These are phyloP conservation scores for Microbotryomycetes sp. DNA, from an alignment of 1,284 basidiomycete genomes.

Conservation along the genomic window DNA sequence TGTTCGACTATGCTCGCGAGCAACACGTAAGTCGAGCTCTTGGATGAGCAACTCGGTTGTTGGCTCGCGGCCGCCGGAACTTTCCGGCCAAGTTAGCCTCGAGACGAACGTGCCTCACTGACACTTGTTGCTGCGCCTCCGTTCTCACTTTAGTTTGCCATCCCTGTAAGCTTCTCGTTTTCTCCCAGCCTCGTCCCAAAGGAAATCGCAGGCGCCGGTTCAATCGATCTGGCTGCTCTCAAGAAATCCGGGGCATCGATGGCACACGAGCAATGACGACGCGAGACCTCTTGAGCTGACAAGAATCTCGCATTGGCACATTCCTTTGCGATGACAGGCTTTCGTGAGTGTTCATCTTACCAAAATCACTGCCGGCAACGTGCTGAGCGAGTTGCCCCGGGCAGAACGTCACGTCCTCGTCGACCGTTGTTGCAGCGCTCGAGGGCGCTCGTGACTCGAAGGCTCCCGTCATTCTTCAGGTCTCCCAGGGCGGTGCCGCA, in stretches of 20 bases:
- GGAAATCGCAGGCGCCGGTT: background rate
- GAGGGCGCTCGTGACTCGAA: slow-evolving; percentile 89
- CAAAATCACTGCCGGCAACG: background rate
- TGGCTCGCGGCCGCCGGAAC: background rate
- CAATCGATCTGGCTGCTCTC: background rate
- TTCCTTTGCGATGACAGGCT: slow-evolving; percentile 5
- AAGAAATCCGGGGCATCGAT: background rate
- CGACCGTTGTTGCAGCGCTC: slow-evolving; percentile 74
- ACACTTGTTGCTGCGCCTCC: background rate
- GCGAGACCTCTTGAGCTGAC: too few relatives aligned
- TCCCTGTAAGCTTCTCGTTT: slow-evolving; percentile 19
- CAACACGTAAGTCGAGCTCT: slow-evolving; percentile 55
- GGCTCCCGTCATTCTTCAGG: slow-evolving; percentile 94
- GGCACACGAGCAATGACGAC: background rate
- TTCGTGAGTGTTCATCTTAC: slow-evolving; percentile 12
- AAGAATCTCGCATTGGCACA: too few relatives aligned
- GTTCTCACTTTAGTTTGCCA: slow-evolving; percentile 17
- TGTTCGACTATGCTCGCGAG: slow-evolving; percentile 79
- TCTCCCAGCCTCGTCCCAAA: background rate
- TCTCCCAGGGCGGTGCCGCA: slow-evolving; percentile 92
- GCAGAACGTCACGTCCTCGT: slow-evolving; percentile 55
- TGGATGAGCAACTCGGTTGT: too few relatives aligned
- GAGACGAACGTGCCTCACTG: background rate
- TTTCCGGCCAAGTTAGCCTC: too few relatives aligned
- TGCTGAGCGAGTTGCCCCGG: background rate